A percentile compares a stretch with the other conserved stretches of the same genome.
These are phyloP conservation scores for Ustilago bromivora DNA, from an alignment of 1,284 basidiomycete species.

Conservation along the genomic window DNA sequence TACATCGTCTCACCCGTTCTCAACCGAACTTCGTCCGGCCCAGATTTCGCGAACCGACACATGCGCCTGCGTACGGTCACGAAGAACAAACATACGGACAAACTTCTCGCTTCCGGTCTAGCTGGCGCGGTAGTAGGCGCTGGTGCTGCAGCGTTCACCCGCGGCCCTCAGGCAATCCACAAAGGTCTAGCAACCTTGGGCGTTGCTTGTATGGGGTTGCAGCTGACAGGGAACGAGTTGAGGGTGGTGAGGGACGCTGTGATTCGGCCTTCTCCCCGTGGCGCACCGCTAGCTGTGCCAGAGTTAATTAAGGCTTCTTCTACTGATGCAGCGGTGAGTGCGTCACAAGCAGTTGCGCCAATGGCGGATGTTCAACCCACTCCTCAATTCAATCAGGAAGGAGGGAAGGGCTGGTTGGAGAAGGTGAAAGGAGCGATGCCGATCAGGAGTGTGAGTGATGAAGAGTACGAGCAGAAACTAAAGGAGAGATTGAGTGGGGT, in stretches of 20 bases:
- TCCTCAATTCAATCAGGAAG: neutral
- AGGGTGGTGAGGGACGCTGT: constrained; percentile 31
- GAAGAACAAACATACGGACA: constrained; percentile 36
- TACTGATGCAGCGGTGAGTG: constrained; percentile 11
- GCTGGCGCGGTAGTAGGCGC: constrained; percentile 45
- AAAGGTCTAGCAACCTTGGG: constrained; percentile 46
- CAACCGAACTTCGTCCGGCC: constrained; percentile 40
- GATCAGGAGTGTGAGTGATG: constrained; percentile 48
- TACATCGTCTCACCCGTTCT: constrained; percentile 40
- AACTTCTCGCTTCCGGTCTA: constrained; percentile 33
- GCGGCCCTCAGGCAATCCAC: constrained; percentile 21
- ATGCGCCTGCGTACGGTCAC: constrained; percentile 28
- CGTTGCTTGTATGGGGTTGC: constrained; percentile 33
- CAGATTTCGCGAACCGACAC: constrained; percentile 26
- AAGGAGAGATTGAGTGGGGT: constrained; percentile 31
- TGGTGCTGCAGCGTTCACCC: constrained; percentile 25
- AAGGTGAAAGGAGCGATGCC: constrained; percentile 38
- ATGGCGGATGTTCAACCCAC: constrained; percentile 14
- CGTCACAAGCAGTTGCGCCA: constrained; percentile 13
- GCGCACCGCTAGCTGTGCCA: neutral
- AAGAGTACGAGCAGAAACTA: constrained; percentile 53
- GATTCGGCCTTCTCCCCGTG: constrained; percentile 15
- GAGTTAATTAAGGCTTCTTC: neutral
- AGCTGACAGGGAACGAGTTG: constrained; percentile 46
- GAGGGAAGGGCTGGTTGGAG: constrained; percentile 15